phyloP scores from a whole-genome alignment of 345 rosid genomes.

The Rhodomyrtus tomentosa region DNA sequence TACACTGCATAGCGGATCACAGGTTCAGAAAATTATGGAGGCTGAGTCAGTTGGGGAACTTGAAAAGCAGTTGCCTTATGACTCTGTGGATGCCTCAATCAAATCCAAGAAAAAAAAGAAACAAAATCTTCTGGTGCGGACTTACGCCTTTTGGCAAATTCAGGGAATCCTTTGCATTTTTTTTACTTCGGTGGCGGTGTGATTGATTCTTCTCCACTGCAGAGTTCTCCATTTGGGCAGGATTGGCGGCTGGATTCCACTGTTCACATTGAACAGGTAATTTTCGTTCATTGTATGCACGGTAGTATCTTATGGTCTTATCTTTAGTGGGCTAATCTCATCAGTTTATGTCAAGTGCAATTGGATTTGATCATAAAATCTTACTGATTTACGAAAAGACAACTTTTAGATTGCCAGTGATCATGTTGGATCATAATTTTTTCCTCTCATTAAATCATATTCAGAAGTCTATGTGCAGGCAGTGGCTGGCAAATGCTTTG shows the following conservation, averaged over 20 bases:
- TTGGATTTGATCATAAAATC: not conserved
- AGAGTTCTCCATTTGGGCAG: constrained; percentile 78
- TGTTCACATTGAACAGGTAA: constrained; percentile 63
- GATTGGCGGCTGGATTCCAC: constrained; percentile 67
- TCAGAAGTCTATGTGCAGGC: not conserved
- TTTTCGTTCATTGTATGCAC: not conserved
- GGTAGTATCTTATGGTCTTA: not conserved
- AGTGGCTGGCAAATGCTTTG: not conserved
- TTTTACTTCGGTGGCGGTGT: constrained; percentile 2
- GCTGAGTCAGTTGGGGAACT: constrained; percentile 65
- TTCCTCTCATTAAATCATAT: not conserved
- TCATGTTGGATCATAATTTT: not conserved
- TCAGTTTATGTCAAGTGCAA: not conserved
- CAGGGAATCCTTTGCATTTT: not conserved
- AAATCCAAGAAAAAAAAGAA: constrained; percentile 90
- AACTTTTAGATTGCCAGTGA: not conserved
- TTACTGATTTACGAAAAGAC: not conserved
- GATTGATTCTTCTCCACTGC: constrained; percentile 17
- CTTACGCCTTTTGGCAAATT: not conserved
- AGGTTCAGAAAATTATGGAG: constrained; percentile 62
- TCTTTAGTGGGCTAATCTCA: not conserved
- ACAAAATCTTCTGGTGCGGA: constrained; percentile 41
- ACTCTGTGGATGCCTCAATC: constrained; percentile 57
- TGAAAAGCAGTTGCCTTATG: constrained; percentile 66
- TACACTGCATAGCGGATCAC: constrained; percentile 70